A percentile compares a stretch with the other conserved stretches of the same genome.
These are phyloP conservation scores for Cetraspora pellucida DNA, from an alignment of 192 early-diverging fungal genomes.

Conservation along the genomic window DNA sequence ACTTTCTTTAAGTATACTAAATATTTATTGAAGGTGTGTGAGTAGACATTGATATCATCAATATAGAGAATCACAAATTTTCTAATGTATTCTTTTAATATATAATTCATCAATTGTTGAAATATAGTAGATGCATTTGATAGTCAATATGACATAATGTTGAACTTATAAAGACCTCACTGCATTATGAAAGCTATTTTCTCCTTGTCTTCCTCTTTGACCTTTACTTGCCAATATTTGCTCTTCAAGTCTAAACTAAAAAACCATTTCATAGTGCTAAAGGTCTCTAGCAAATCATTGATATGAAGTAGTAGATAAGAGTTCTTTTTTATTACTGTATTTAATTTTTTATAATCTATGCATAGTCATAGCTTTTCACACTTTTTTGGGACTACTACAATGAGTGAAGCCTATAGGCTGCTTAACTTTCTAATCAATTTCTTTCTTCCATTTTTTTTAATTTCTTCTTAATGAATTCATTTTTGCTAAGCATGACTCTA, in stretches of 20 bases:
- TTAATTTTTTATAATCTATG: slow-evolving; percentile 51
- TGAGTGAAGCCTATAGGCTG: slow-evolving; percentile 34
- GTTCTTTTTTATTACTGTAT: slow-evolving; percentile 41
- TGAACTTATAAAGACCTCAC: slow-evolving; percentile 41
- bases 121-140: slow-evolving; percentile 45
- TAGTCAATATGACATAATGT: slow-evolving; percentile 43
- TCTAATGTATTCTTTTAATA: slow-evolving; percentile 35
- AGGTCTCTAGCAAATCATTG: slow-evolving; percentile 36
- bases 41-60: slow-evolving; percentile 56
- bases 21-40: slow-evolving; percentile 36
- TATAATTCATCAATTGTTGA: slow-evolving; percentile 45
- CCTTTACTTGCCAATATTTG: slow-evolving; percentile 34
- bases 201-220: not conserved
- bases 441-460: not conserved
- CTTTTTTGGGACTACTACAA: slow-evolving; percentile 48
- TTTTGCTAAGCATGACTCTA: not conserved
- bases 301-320: slow-evolving; percentile 47
- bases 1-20: not conserved
- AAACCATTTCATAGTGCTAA: slow-evolving; percentile 36
- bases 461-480: not conserved
- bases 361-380: slow-evolving; percentile 34
- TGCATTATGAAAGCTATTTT: slow-evolving; percentile 42
- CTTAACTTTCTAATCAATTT: not conserved
- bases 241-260: slow-evolving; percentile 15
- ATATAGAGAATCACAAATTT: slow-evolving; percentile 39